Percentiles rank a stretch among this genome's conserved stretches.
Conservation (phyloP, 2,329 filamentous ascomycete genomes). For the Ophiostoma perfectum region DNA sequence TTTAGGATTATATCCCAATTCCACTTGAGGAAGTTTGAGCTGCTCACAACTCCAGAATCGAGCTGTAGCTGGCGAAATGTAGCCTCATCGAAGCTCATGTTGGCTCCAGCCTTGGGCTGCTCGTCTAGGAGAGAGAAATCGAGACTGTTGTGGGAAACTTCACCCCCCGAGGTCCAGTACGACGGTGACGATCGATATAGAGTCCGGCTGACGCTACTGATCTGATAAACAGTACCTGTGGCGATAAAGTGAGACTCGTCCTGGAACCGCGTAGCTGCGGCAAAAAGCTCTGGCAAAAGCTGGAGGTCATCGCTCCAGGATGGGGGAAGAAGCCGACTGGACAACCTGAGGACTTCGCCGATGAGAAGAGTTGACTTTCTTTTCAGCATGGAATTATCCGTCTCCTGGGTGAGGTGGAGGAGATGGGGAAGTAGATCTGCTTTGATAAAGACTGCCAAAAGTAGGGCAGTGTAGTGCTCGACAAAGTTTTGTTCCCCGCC, state of each 20-base stretch:
- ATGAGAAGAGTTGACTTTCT: constrained; percentile 87
- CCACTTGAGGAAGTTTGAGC: constrained; percentile 91
- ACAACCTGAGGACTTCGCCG: constrained; percentile 84
- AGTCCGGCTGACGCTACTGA: constrained; percentile 93
- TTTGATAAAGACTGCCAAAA: constrained; percentile 79
- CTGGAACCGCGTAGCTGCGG: constrained; percentile 66
- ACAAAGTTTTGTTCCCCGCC: constrained; percentile 76
- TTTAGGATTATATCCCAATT: constrained; percentile 91
- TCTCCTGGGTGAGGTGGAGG: constrained; percentile 60
- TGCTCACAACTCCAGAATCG: constrained; percentile 80
- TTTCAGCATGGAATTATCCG: constrained; percentile 64
- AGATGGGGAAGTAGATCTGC: constrained; percentile 64
- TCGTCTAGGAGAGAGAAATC: constrained; percentile 52
- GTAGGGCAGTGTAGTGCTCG: constrained; percentile 86
- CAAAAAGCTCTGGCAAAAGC: constrained; percentile 78
- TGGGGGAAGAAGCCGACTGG: constrained; percentile 76
- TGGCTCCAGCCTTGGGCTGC: constrained; percentile 47
- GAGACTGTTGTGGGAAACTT: constrained; percentile 36
- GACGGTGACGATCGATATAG: constrained; percentile 70
- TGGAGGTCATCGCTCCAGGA: constrained; percentile 81
- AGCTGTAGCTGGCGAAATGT: constrained; percentile 61
- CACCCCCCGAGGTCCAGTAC: constrained; percentile 36
- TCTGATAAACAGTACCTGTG: constrained; percentile 90
- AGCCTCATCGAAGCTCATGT: constrained; percentile 53
- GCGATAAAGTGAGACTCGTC: constrained; percentile 71